Evolutionary conservation across 495 filamentous ascomycete genomes (phyloP).

Genomic region (Penicillium robsamsonii): DNA sequence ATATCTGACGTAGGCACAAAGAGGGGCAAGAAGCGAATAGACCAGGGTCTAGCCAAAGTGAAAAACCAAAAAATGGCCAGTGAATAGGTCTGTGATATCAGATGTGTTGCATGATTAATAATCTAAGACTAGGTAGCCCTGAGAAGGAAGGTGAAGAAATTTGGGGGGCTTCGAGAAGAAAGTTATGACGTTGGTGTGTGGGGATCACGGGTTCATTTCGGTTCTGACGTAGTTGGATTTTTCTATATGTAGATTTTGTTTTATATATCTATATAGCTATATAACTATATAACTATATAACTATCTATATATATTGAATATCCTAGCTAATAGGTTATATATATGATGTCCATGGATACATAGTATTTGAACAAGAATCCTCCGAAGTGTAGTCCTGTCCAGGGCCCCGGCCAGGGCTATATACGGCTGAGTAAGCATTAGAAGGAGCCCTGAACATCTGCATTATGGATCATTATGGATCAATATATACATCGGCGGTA

Average conservation of each 20-base stretch:
- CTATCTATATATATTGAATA: neutral
- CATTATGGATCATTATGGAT: neutral
- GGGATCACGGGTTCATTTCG: slow-evolving; percentile 17
- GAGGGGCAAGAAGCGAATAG: slow-evolving; percentile 19
- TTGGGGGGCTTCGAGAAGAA: slow-evolving; percentile 20
- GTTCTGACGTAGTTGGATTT: slow-evolving; percentile 6
- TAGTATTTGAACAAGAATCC: neutral
- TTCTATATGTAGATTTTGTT: neutral
- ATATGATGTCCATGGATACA: neutral
- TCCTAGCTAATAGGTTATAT: neutral
- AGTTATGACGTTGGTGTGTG: slow-evolving; percentile 31
- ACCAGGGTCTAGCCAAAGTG: slow-evolving; percentile 25
- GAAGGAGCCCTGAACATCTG: too few relatives aligned
- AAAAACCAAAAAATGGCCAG: slow-evolving; percentile 6
- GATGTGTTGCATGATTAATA: slow-evolving; percentile 32
- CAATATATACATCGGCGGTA: neutral
- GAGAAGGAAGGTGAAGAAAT: slow-evolving; percentile 8
- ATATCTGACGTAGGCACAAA: slow-evolving; percentile 9
- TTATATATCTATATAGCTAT: neutral
- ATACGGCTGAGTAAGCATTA: neutral
- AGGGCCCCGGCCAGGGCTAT: too few relatives aligned
- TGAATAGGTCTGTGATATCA: slow-evolving; percentile 32
- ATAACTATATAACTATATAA: neutral
- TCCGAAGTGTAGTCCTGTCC: too few relatives aligned
- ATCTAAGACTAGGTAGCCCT: neutral